These are phyloP conservation scores for Lactarius tabidus DNA, from an alignment of 768 basidiomycete species.

Conservation along the genomic window DNA sequence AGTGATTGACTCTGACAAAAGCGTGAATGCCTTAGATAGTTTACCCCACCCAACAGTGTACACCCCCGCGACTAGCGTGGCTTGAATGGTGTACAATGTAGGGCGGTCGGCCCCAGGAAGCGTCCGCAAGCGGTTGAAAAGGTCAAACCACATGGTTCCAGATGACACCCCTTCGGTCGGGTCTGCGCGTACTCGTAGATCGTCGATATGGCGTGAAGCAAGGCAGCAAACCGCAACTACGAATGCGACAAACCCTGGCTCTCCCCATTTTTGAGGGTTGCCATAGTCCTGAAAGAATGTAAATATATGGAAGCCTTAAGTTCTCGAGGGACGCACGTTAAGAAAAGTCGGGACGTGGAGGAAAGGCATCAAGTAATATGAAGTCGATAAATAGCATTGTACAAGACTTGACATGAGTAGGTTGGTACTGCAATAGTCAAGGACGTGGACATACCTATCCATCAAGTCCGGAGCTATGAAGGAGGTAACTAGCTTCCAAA, in stretches of 20 bases:
- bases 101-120: constrained; percentile 85
- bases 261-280: constrained; percentile 91
- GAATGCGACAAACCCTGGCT: constrained; percentile 91
- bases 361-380: constrained; percentile 91
- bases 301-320: constrained; percentile 14
- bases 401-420: constrained; percentile 51
- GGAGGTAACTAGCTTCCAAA: constrained; percentile 85
- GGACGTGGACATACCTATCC: constrained; percentile 64
- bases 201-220: constrained; percentile 89
- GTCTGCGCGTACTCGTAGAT: constrained; percentile 81
- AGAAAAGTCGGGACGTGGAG: constrained; percentile 89
- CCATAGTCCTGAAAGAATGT: constrained; percentile 68
- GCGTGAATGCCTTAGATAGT: constrained; percentile 78
- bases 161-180: constrained; percentile 82
- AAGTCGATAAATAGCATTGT: constrained; percentile 83
- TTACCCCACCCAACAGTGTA: constrained; percentile 90
- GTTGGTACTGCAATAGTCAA: not conserved
- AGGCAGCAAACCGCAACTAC: constrained; percentile 92
- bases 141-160: constrained; percentile 88
- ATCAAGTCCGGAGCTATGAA: constrained; percentile 86
- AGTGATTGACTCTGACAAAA: constrained; percentile 83
- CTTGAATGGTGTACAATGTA: constrained; percentile 88
- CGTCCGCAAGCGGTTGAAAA: constrained; percentile 82
- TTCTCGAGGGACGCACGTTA: constrained; percentile 44
- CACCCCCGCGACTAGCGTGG: constrained; percentile 86